phyloP scores from a whole-genome alignment of 306 rosid species.

The Cajanus cajan region DNA sequence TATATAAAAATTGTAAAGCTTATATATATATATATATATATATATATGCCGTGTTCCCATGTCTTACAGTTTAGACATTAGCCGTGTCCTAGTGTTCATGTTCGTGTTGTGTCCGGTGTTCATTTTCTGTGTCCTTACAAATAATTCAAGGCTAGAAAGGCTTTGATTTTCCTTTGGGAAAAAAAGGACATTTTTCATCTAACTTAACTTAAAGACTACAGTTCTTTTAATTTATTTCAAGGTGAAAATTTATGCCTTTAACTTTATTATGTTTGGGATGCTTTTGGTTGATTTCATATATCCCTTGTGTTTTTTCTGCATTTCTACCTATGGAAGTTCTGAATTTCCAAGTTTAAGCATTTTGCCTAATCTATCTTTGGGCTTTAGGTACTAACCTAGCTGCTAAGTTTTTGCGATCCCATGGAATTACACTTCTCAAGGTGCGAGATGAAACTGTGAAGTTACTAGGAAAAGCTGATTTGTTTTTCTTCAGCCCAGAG shows the following conservation, averaged over 20 bases:
- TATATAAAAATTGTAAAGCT: no score
- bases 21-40: no score
- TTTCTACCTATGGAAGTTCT: constrained; percentile 1
- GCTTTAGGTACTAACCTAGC: constrained; percentile 65
- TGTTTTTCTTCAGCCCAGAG: constrained; percentile 49
- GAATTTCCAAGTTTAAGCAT: constrained; percentile 15
- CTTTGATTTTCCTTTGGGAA: not conserved
- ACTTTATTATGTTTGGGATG: not conserved
- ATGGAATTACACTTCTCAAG: constrained; percentile 57
- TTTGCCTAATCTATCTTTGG: constrained; percentile 15
- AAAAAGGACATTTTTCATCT: not conserved
- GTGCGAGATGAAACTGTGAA: constrained; percentile 67
- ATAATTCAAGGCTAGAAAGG: not conserved
- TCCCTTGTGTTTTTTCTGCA: not conserved
- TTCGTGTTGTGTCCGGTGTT: no score
- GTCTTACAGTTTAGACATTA: no score
- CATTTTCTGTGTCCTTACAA: no score
- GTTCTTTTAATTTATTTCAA: not conserved
- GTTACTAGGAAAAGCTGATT: constrained; percentile 54
- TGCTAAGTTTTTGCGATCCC: constrained; percentile 53
- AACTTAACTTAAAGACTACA: not conserved
- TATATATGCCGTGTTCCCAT: no score
- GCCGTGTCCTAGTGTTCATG: no score
- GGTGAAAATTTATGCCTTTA: not conserved
- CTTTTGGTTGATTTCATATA: not conserved